Percentiles rank a stretch among this genome's conserved stretches.
phyloP scores from a whole-genome alignment of 257 asterid genomes.

The Catharanthus roseus region DNA sequence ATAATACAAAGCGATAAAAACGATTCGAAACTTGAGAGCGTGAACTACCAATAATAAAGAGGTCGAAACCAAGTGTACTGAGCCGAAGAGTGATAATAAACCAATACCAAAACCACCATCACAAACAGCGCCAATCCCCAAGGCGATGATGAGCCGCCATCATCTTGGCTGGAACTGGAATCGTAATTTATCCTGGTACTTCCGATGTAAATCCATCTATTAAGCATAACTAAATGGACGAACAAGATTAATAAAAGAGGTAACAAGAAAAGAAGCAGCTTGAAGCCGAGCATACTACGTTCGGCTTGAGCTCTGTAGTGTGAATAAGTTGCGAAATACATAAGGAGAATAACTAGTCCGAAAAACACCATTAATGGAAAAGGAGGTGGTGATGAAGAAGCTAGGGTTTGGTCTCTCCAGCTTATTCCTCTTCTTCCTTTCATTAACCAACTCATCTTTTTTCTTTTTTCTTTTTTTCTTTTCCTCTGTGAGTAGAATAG shows the following conservation, averaged over 20 bases:
- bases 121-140: conserved; percentile 40
- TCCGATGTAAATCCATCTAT: conserved; percentile 41
- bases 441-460: conserved; percentile 41
- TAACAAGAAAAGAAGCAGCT: conserved; percentile 29
- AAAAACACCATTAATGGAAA: conserved; percentile 47
- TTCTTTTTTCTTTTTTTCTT: background rate
- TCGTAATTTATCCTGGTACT: conserved; percentile 21
- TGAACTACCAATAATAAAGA: background rate
- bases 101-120: conserved; percentile 46
- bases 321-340: conserved; percentile 34
- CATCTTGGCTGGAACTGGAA: conserved; percentile 19
- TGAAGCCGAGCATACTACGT: conserved; percentile 33
- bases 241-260: conserved; percentile 38
- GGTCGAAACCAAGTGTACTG: conserved; percentile 48
- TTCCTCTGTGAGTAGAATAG: background rate
- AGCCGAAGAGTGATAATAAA: conserved; percentile 39
- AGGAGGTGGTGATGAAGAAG: conserved; percentile 61
- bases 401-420: conserved; percentile 62
- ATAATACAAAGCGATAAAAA: background rate
- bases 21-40: no score
- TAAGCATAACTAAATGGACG: conserved; percentile 27
- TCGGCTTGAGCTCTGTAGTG: conserved; percentile 34
- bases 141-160: conserved; percentile 40
- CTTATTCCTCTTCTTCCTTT: conserved; percentile 49
- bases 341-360: conserved; percentile 37